Evolutionary conservation across 23 red algal species (phyloP).

Genomic region (Gracilaria caudata): DNA sequence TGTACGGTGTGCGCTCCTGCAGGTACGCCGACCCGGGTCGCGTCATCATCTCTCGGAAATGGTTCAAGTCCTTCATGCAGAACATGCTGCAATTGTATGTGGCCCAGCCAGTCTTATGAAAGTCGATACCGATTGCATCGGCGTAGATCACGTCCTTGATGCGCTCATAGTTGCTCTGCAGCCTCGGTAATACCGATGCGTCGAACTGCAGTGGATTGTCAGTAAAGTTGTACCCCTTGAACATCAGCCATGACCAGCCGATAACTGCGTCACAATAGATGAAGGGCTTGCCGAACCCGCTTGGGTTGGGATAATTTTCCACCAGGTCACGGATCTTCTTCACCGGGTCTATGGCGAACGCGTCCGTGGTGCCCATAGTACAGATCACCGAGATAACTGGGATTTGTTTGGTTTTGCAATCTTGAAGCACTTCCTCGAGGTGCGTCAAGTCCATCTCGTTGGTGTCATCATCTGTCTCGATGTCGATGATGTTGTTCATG

Average conservation of each 20-base stretch:
- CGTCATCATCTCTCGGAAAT: constrained; percentile 32
- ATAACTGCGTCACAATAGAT: constrained; percentile 62
- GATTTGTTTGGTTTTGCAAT: neutral
- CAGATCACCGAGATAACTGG: constrained; percentile 55
- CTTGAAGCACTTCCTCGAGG: constrained; percentile 32
- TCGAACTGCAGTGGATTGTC: constrained; percentile 41
- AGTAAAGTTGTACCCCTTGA: constrained; percentile 47
- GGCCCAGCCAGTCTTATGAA: constrained; percentile 68
- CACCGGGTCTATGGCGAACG: constrained; percentile 59
- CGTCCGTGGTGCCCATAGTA: constrained; percentile 67
- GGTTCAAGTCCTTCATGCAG: constrained; percentile 24
- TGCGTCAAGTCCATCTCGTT: constrained; percentile 55
- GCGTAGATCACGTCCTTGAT: constrained; percentile 37
- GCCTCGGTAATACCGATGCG: neutral
- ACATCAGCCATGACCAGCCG: constrained; percentile 57
- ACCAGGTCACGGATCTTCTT: constrained; percentile 48
- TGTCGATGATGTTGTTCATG: constrained; percentile 42
- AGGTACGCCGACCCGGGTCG: constrained; percentile 41
- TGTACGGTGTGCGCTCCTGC: constrained; percentile 61
- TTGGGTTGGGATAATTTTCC: constrained; percentile 54
- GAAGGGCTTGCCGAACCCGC: constrained; percentile 12
- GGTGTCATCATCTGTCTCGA: constrained; percentile 41
- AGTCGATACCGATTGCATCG: constrained; percentile 47
- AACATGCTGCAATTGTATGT: constrained; percentile 61
- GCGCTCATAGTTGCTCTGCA: constrained; percentile 36